phyloP scores from a whole-genome alignment of 805 yeast species.

The Dipodascopsis tothii region DNA sequence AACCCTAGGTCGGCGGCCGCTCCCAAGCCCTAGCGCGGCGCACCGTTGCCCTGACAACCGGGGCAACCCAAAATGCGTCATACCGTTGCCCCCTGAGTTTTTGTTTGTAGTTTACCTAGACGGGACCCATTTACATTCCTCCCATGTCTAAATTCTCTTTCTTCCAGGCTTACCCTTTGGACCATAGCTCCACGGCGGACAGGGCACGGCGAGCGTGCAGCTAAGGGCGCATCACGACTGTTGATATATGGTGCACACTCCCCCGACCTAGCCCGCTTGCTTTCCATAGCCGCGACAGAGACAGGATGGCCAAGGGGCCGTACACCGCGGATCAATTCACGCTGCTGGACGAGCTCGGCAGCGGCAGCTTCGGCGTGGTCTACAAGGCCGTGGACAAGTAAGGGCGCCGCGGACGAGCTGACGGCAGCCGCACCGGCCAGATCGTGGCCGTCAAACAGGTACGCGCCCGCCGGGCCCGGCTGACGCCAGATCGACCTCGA shows the following conservation, averaged over 20 bases:
- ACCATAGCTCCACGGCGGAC: too few species aligned
- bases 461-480: conserved; percentile 14
- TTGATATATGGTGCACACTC: neutral
- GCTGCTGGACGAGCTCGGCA: conserved; percentile 52
- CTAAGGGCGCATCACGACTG: too few species aligned
- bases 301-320: neutral
- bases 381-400: conserved; percentile 50
- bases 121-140: neutral
- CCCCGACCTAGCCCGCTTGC: neutral
- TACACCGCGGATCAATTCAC: conserved; percentile 40
- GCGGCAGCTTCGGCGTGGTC: conserved; percentile 75
- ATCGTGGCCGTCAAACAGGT: conserved; percentile 33
- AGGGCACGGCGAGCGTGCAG: too few species aligned
- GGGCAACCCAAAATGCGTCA: too few species aligned
- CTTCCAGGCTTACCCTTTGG: too few species aligned
- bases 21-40: too few species aligned
- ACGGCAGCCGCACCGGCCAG: conserved; percentile 28
- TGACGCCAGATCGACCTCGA: conserved; percentile 66
- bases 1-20: too few species aligned
- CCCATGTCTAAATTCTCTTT: neutral
- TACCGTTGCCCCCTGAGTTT: neutral
- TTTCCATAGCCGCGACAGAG: neutral
- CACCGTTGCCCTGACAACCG: too few species aligned
- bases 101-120: neutral
- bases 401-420: conserved; percentile 4